Conservation (phyloP, 1,139 yeast genomes). For the Candida labiduridarum region DNA sequence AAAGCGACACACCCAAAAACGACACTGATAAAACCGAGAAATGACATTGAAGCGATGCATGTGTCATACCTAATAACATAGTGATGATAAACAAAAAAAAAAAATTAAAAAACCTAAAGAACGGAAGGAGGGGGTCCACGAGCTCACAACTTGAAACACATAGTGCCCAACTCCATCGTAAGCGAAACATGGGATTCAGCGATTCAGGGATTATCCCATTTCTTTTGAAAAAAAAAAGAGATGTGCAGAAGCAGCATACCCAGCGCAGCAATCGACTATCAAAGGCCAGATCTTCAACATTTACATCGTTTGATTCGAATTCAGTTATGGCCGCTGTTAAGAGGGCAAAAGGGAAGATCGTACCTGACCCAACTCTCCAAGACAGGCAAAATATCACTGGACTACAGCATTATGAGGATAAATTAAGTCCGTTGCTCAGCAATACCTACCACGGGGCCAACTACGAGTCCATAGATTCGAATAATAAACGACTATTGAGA, state of each 20-base stretch:
- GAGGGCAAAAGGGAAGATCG: slow-evolving; percentile 6
- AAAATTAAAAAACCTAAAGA: too few relatives aligned
- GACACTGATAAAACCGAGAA: too few relatives aligned
- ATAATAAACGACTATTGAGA: background rate
- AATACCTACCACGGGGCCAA: slow-evolving; percentile 6
- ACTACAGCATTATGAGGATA: slow-evolving; percentile 17
- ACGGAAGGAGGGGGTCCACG: too few relatives aligned
- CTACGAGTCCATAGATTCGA: background rate
- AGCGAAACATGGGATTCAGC: background rate
- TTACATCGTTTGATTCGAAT: background rate
- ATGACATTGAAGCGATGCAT: too few relatives aligned
- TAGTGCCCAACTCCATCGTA: background rate
- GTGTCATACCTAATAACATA: too few relatives aligned
- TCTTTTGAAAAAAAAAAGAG: too few relatives aligned
- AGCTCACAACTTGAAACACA: too few relatives aligned
- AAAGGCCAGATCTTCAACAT: background rate
- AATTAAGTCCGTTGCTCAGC: slow-evolving; percentile 18
- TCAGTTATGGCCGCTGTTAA: slow-evolving; percentile 7
- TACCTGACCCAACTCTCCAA: slow-evolving; percentile 11
- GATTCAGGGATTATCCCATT: background rate
- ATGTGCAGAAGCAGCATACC: background rate
- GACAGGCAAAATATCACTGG: slow-evolving; percentile 4
- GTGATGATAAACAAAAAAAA: too few relatives aligned
- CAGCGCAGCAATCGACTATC: background rate
- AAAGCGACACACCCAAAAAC: too few relatives aligned